These are phyloP conservation scores for Rhizopus stolonifer DNA, from an alignment of 371 early-diverging fungal species.

Conservation along the genomic window DNA sequence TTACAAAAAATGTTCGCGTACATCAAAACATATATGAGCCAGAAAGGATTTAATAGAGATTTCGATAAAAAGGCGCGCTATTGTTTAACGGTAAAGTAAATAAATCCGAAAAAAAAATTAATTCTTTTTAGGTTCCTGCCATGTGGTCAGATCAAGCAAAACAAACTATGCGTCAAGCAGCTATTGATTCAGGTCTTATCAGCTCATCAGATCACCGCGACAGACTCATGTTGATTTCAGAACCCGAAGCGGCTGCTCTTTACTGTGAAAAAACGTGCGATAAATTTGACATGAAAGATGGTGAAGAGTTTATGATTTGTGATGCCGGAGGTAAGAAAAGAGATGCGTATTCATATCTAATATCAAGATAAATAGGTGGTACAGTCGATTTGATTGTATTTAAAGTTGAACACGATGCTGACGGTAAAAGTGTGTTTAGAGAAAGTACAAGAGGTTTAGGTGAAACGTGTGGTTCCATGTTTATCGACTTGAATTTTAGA, in stretches of 20 bases:
- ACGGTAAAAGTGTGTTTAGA: slow-evolving; percentile 40
- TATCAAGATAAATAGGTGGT: slow-evolving; percentile 36
- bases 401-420: slow-evolving; percentile 32
- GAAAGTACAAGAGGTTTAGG: slow-evolving; percentile 59
- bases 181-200: slow-evolving; percentile 53
- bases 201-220: slow-evolving; percentile 49
- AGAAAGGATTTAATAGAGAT: slow-evolving; percentile 39
- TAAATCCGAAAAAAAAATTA: too few species aligned
- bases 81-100: slow-evolving; percentile 40
- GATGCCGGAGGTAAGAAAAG: slow-evolving; percentile 64
- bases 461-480: slow-evolving; percentile 57
- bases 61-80: slow-evolving; percentile 40
- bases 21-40: slow-evolving; percentile 46
- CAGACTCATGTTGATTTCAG: slow-evolving; percentile 56
- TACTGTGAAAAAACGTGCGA: slow-evolving; percentile 61
- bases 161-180: slow-evolving; percentile 60
- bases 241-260: slow-evolving; percentile 64
- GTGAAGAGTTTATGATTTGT: slow-evolving; percentile 61
- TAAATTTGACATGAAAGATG: slow-evolving; percentile 53
- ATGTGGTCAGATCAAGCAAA: slow-evolving; percentile 66
- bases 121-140: slow-evolving; percentile 59
- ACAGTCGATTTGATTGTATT: slow-evolving; percentile 62
- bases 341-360: too few species aligned
- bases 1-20: slow-evolving; percentile 51
- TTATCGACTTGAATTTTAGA: slow-evolving; percentile 56